These are phyloP conservation scores for Sordariomycetes sp. DNA, from an alignment of 2,329 filamentous ascomycete species.

Conservation along the genomic window DNA sequence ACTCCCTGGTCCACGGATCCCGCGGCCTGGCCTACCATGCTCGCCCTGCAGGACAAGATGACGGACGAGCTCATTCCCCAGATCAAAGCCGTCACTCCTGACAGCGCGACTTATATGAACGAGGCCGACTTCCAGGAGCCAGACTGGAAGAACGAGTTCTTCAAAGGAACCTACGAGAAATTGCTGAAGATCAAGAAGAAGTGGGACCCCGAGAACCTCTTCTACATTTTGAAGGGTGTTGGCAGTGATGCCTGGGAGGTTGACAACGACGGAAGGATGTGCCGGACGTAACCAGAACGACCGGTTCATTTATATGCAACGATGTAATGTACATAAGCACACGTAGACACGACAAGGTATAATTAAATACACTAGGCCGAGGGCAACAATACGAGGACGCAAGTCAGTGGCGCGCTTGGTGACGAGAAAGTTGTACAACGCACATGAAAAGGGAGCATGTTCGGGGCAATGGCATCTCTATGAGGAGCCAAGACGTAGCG, in stretches of 20 bases:
- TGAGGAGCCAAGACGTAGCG: no score
- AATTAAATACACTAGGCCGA: no score
- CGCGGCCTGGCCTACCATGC: constrained; percentile 12
- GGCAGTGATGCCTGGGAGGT: constrained; percentile 41
- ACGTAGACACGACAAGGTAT: no score
- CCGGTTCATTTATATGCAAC: no score
- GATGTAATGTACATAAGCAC: no score
- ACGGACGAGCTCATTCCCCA: constrained; percentile 19
- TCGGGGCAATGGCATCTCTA: no score
- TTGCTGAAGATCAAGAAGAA: constrained; percentile 36
- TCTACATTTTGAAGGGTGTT: constrained; percentile 38
- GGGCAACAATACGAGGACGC: no score
- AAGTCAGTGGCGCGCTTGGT: no score
- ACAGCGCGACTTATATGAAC: constrained; percentile 37
- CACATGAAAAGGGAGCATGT: no score
- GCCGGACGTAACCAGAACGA: constrained; percentile 11
- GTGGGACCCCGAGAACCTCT: constrained; percentile 36
- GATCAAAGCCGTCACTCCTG: constrained; percentile 27
- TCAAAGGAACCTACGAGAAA: constrained; percentile 32
- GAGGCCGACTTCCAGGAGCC: constrained; percentile 38
- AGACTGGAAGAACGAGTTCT: constrained; percentile 33
- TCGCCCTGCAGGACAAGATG: constrained; percentile 15
- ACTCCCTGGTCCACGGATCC: constrained; percentile 14
- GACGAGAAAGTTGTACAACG: no score
- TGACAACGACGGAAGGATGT: constrained; percentile 29